These are phyloP conservation scores for Fraxinus xanthoxyloides DNA, from an alignment of 305 asterid species.

Conservation along the genomic window DNA sequence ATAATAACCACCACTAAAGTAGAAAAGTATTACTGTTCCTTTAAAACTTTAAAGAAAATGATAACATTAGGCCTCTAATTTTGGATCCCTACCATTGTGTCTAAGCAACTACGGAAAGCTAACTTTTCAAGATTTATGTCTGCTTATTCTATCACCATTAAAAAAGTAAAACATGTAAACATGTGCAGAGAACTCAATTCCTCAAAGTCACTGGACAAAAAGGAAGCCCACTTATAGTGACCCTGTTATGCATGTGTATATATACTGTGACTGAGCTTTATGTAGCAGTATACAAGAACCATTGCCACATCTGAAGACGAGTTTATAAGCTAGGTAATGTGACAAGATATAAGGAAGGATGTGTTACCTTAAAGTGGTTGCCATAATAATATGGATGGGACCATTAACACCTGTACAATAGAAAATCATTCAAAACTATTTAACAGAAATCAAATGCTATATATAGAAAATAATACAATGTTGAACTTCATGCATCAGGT, in stretches of 20 bases:
- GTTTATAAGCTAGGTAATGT: background rate
- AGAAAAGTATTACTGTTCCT: background rate
- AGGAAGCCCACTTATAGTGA: background rate
- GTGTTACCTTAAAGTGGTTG: constrained; percentile 36
- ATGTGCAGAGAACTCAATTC: background rate
- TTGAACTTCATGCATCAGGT: background rate
- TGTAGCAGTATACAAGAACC: background rate
- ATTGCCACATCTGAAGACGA: background rate
- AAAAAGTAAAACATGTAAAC: background rate
- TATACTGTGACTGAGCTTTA: background rate
- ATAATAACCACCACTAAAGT: background rate
- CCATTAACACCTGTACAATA: constrained; percentile 46
- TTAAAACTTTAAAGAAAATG: background rate
- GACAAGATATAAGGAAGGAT: background rate
- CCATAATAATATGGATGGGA: constrained; percentile 42
- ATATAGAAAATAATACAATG: background rate
- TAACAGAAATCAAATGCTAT: background rate
- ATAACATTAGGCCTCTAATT: background rate
- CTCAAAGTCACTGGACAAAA: background rate
- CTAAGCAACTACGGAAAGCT: background rate
- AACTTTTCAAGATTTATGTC: background rate
- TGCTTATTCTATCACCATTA: background rate
- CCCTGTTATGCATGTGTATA: background rate
- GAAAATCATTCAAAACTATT: background rate
- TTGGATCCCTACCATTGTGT: background rate